phyloP scores from a whole-genome alignment of 495 filamentous ascomycete species.

The Lasiosphaeria miniovina region DNA sequence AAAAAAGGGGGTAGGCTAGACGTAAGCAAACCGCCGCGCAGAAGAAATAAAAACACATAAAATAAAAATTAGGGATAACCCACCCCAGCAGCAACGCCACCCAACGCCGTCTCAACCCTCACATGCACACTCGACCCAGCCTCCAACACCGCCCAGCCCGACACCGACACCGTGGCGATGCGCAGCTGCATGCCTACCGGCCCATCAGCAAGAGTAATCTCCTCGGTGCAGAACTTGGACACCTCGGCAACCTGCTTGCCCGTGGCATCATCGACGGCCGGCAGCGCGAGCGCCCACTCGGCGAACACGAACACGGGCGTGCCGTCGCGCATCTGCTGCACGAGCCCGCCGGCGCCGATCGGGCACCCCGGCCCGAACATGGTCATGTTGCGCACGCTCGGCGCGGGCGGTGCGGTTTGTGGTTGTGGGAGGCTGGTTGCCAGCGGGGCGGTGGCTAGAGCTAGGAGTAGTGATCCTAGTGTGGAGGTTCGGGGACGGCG shows the following conservation, averaged over 20 bases:
- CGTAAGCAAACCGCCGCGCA: not conserved
- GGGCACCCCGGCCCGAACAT: constrained; percentile 28
- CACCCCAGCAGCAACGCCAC: constrained; percentile 17
- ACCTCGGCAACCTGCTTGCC: not conserved
- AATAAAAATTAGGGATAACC: not conserved
- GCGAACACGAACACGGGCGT: constrained; percentile 23
- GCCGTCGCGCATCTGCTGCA: constrained; percentile 12
- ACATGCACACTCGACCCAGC: constrained; percentile 16
- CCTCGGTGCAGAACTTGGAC: constrained; percentile 25
- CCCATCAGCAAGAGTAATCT: constrained; percentile 21
- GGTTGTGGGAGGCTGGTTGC: not conserved
- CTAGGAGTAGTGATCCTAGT: not conserved
- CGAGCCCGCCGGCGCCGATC: constrained; percentile 19
- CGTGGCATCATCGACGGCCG: constrained; percentile 8
- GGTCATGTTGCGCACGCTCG: constrained; percentile 20
- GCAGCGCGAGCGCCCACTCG: constrained; percentile 21
- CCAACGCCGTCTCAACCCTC: constrained; percentile 17
- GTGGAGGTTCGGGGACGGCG: not conserved
- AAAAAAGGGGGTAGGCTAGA: not conserved
- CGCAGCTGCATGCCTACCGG: constrained; percentile 23
- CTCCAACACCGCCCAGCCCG: constrained; percentile 21
- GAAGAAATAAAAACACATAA: not conserved
- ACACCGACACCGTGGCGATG: constrained; percentile 17
- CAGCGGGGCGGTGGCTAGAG: not conserved
- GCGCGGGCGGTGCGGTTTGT: not conserved